Base-by-base conservation (phyloP, 495 filamentous ascomycete species). In the Clavariopsis aquatica region DNA sequence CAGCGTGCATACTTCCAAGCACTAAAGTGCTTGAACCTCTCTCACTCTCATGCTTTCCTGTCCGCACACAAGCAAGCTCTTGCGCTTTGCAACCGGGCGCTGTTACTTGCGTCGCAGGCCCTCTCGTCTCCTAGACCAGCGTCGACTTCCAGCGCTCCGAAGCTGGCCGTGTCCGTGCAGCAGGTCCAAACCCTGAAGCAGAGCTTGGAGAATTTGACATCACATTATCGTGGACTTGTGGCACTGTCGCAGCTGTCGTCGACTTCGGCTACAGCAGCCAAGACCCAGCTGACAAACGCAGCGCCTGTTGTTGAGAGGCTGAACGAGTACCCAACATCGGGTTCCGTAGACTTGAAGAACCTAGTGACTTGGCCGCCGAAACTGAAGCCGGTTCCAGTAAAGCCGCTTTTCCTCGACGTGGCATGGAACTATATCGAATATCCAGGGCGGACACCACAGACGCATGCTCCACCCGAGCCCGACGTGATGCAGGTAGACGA, bases 391-490 rank as follows among this genome's bases (percentile, higher is more conserved):
- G 84, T 97, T 38, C 92, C 94, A 0, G 92, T 97, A 17, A 99
- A 99, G 76, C 95, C 94, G 17, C 75, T 99, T 17, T 98, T 97
- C 81, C 83, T 98, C 49, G 94, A 99, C 73, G 90, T 96, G 13
- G 94, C 94, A 17, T 98, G 91, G 89, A 99, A 98, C 74, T 99
- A 96, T 73, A 91, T 99, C 63, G 87, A 92, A 22, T 99, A 99
- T 74, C 93, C 94, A 1, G 89, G 88, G 2, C 81, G 70, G 52
- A 66, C 29, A 19, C 68, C 72, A 43, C 62, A 29, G 15, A 55
- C 13, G 6, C 65, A 64, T 8, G 68, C 73, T n/a, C n/a, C n/a
- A 46, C 60, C 70, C 9, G 67, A 49, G 28, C 22, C 52, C 19
- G 54, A 61, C 38, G 62, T 34, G 66, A 69, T 17, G 55, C 68